Evolutionary conservation across 2,329 filamentous ascomycete genomes (phyloP), one percentile per base, ranked within the genome.

Genomic region (Trichothecium sympodiale): DNA sequence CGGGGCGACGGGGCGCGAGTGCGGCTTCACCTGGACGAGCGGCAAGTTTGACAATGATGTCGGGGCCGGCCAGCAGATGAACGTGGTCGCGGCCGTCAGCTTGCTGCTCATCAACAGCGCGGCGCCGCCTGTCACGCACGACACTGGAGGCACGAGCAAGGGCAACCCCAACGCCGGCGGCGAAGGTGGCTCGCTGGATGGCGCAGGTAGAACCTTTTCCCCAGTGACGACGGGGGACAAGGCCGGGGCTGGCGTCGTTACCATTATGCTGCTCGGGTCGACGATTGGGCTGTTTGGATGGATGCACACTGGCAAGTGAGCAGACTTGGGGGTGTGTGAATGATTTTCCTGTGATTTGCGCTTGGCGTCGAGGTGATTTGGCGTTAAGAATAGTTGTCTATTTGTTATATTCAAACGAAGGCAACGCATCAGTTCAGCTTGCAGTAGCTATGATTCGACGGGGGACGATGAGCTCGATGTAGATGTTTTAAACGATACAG

Each of bases 1-100:
- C 7, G 77, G 74, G 3, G 55, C 57, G 1, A 64, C 67, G 8
- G 67, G 73, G 8, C 67, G 69, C n/a, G 64, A 65, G 18, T 85
- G 81, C 48, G 75, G 77, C 9, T 72, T 80, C 43, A 68, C 68
- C 46, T 84, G 80, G 80, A 32, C 38, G 14, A 31, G 17, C 3
- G 60, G 55, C 2, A 48, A 47, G 5, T 74, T 41, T n/a, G 69
- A 74, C 42, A 65, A 66, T 23, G 67, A 60, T 36, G 61, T 55
- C 5, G 68, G 71, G 26, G 66, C 71, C 34, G 69, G 72, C 6
- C 67, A 77, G 51, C 61, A 72, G 46, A 71, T 77, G 59, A 66
- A 64, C 37, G 71, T 65, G 0, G 53, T 75, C 16, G 63, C 64
- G 15, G 62, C 72, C 8, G 61, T 75, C n/a, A 64, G 64, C 7